Conservation (phyloP, 2,329 filamentous ascomycete species). For the Colletotrichum plurivorum region DNA sequence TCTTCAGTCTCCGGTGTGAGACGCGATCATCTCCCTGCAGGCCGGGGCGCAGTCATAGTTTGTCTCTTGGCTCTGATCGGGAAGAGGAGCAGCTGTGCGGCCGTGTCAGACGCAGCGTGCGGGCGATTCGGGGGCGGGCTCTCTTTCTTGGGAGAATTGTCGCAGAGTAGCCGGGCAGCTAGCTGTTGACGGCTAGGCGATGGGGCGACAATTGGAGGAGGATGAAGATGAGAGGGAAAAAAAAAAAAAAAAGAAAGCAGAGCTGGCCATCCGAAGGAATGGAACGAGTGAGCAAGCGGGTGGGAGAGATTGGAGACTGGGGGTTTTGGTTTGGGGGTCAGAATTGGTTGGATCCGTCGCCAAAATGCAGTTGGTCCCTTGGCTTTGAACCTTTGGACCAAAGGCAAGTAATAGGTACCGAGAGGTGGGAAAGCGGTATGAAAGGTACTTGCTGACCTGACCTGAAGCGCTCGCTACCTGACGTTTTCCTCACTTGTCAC, state of each 20-base stretch:
- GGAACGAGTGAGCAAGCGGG: neutral
- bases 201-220: neutral
- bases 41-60: slow-evolving; percentile 33
- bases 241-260: neutral
- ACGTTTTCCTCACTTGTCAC: no score
- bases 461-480: no score
- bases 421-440: no score
- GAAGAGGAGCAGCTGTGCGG: slow-evolving; percentile 1
- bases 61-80: slow-evolving; percentile 18
- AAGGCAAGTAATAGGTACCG: no score
- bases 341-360: no score
- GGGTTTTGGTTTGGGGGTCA: no score
- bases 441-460: no score
- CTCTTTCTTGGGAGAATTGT: neutral
- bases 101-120: slow-evolving; percentile 4
- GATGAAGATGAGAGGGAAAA: neutral
- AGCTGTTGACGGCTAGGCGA: slow-evolving; percentile 1
- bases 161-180: no score
- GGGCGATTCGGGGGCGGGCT: neutral
- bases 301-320: neutral
- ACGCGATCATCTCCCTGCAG: slow-evolving; percentile 41
- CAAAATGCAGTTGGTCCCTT: no score
- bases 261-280: neutral
- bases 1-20: slow-evolving; percentile 35
- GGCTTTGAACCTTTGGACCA: no score